Percentiles rank a stretch among this genome's conserved stretches.
Evolutionary conservation across 345 rosid genomes (phyloP).

Genomic region (Lepidium didymum): DNA sequence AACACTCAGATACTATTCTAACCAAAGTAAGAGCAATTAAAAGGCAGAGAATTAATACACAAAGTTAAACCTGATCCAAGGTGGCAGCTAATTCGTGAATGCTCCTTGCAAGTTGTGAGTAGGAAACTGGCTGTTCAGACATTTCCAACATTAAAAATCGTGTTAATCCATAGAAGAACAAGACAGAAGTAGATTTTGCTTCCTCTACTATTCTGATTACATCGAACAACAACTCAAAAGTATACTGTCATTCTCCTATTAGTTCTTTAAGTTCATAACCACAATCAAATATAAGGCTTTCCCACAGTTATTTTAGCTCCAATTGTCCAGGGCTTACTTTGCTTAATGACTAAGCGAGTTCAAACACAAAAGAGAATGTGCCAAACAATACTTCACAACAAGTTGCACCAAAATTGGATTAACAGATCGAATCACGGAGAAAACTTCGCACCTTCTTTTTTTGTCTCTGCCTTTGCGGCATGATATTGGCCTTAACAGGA

Average conservation of each 20-base stretch:
- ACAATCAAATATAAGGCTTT: neutral
- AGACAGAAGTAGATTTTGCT: neutral
- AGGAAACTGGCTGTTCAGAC: slow-evolving; percentile 79
- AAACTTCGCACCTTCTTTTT: slow-evolving; percentile 44
- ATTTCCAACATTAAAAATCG: neutral
- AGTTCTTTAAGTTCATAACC: neutral
- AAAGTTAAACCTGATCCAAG: slow-evolving; percentile 71
- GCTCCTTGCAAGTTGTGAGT: slow-evolving; percentile 97
- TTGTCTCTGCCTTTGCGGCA: slow-evolving; percentile 64
- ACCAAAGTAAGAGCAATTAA: neutral
- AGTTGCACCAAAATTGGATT: neutral
- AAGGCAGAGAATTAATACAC: neutral
- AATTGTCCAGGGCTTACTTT: neutral
- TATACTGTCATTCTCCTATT: neutral
- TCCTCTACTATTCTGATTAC: neutral
- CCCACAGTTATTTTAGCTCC: neutral
- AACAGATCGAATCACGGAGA: neutral
- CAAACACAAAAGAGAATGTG: neutral
- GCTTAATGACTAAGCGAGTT: neutral
- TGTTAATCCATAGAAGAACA: neutral
- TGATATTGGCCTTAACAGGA: slow-evolving; percentile 66
- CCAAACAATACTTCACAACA: neutral
- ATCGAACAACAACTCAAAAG: neutral
- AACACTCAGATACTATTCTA: neutral
- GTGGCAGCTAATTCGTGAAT: slow-evolving; percentile 96